Evolutionary conservation across 805 yeast species (phyloP), one percentile per base, ranked within the genome.

Genomic region (Starmerella etchellsii): DNA sequence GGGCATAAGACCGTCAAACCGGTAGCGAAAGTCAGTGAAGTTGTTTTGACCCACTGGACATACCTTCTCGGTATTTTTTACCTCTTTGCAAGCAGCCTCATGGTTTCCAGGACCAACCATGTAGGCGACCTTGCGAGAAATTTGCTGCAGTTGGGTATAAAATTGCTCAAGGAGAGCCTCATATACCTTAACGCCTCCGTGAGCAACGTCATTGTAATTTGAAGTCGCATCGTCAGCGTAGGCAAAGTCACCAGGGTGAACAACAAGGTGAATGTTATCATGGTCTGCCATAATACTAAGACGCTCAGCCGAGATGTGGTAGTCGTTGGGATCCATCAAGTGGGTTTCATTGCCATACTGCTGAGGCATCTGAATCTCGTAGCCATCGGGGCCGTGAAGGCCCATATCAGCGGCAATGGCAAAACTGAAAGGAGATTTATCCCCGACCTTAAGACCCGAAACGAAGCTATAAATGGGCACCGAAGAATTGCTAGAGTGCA

Each of bases 331-430:
- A 20, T 31, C 30, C n/a, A 19, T 14, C 15, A 32, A 15, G 26
- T 18, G 3, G 19, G 37, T 24, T 15, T 39, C 37, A 22, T 37
- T 31, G 3, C 9, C 20, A 5, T 4, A 4, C 35, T 37, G 36
- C 24, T 39, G 42, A 15, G 37, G 32, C 22, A 16, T 14, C 22
- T 25, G 19, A 7, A 32, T 19, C 20, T 25, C 25, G 14, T 32
- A 31, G 16, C 42, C 42, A 10, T 18, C 42, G 6, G 32, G 25
- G 23, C 42, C 36, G 26, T 39, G 42, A 6, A 31, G 16, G 20
- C 42, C 42, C 37, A 39, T 32, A 23, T 39, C 42, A 26, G 42
- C 42, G 15, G 36, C 37, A 7, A 32, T 26, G 6, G 42, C 42
- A 26, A 39, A 39, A 22, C 42, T 39, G 32, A 31, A 39, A 6